phyloP scores from a whole-genome alignment of 768 basidiomycete genomes.

The Mycena filopes region DNA sequence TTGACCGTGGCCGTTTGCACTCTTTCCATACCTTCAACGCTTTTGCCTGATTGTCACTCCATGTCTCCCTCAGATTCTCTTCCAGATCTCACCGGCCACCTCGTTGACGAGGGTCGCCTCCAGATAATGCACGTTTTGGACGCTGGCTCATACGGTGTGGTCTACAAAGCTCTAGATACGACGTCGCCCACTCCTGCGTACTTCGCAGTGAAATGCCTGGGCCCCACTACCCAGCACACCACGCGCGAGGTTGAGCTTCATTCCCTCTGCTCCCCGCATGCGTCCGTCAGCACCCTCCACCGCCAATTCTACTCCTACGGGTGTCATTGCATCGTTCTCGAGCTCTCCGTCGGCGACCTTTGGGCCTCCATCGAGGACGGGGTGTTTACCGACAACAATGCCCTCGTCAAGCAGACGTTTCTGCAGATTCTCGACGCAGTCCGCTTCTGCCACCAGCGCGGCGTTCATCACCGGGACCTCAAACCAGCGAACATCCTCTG shows the following conservation, averaged over 20 bases:
- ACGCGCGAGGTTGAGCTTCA: slow-evolving; percentile 59
- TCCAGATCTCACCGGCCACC: neutral
- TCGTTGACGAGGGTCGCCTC: neutral
- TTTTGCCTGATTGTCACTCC: neutral
- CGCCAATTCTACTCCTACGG: slow-evolving; percentile 51
- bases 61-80: neutral
- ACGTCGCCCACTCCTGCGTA: neutral
- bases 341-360: slow-evolving; percentile 54
- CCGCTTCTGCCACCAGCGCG: slow-evolving; percentile 76
- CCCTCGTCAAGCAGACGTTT: slow-evolving; percentile 57
- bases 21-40: neutral
- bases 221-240: slow-evolving; percentile 44
- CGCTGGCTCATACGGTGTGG: neutral
- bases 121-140: neutral
- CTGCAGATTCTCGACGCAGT: slow-evolving; percentile 75
- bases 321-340: slow-evolving; percentile 45
- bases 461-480: slow-evolving; percentile 54
- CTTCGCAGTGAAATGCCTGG: slow-evolving; percentile 63
- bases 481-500: slow-evolving; percentile 83
- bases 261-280: slow-evolving; percentile 40
- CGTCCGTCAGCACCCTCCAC: slow-evolving; percentile 58
- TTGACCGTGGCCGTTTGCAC: neutral
- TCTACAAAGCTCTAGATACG: slow-evolving; percentile 13
- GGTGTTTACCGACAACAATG: slow-evolving; percentile 53
- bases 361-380: slow-evolving; percentile 54